Percentiles rank a stretch among this genome's conserved stretches.
Evolutionary conservation across 2,329 filamentous ascomycete genomes (phyloP).

Genomic region (Monosporascus sp.): DNA sequence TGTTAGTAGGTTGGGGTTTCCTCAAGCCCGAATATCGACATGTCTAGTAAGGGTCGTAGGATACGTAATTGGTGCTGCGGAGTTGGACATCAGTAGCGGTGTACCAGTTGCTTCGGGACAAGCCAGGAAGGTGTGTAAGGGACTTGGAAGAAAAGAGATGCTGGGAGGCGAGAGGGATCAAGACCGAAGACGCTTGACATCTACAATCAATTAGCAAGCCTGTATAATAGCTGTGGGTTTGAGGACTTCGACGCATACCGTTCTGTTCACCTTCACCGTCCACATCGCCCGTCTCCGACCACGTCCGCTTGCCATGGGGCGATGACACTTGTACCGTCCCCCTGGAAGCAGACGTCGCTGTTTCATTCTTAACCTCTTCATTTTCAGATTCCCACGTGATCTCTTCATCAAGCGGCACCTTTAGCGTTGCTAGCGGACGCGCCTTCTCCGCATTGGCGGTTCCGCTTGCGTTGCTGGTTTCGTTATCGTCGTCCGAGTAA

Average conservation of each 20-base stretch:
- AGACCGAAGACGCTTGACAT: slow-evolving; percentile 49
- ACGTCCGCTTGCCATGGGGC: slow-evolving; percentile 22
- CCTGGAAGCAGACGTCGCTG: slow-evolving; percentile 9
- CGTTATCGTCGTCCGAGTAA: slow-evolving; percentile 31
- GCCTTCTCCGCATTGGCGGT: slow-evolving; percentile 11
- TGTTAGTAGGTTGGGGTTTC: background rate
- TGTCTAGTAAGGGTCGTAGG: background rate
- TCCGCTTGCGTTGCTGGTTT: slow-evolving; percentile 13
- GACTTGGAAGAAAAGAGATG: slow-evolving; percentile 2
- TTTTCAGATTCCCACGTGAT: slow-evolving; percentile 31
- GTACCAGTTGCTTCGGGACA: slow-evolving; percentile 9
- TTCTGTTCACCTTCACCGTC: slow-evolving; percentile 21
- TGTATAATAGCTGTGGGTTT: background rate
- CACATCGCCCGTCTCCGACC: slow-evolving; percentile 20
- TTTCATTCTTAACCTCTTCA: slow-evolving; percentile 19
- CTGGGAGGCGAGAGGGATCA: slow-evolving; percentile 22
- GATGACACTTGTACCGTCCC: slow-evolving; percentile 30
- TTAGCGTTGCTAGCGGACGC: slow-evolving; percentile 14
- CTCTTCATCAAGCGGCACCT: slow-evolving; percentile 22
- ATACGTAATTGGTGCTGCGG: slow-evolving; percentile 5
- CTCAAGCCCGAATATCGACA: background rate
- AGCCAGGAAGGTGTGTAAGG: slow-evolving; percentile 4
- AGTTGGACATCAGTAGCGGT: slow-evolving; percentile 18
- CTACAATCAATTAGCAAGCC: slow-evolving; percentile 31
- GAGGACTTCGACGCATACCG: slow-evolving; percentile 18